Base-by-base conservation (phyloP, 179 eudicot genomes). In the Beta macrorhiza region DNA sequence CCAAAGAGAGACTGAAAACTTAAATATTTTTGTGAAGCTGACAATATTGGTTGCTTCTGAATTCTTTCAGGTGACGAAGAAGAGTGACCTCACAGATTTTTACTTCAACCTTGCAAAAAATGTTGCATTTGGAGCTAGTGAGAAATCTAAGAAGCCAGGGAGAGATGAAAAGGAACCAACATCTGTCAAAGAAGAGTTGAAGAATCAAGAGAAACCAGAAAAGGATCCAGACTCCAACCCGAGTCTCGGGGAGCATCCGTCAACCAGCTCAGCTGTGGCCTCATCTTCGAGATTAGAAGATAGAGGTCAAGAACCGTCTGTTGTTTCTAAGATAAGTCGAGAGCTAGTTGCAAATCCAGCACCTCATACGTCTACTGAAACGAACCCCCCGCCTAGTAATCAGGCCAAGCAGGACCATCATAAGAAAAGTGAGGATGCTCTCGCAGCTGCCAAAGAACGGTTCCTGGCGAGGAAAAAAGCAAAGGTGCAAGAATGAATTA, bases 361-460 rank as follows among this genome's bases (percentile, higher is more conserved):
- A 44, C 63, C 85, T 70, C 76, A 82, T 25, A 52, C 84, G 58
- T 57, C 90, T 15, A 25, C 56, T 3, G 78, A 76, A 73, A 82
- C 78, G 19, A 84, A 77, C 25, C 72, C 81, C 29, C 72, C 74
- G 20, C 68, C 76, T 17, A 69, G 45, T 45, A 88, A 87, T 57
- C 88, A 87, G 75, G 85, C 84, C 7, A 87, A 80, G 78, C 81
- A 12, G 47, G 92, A 91, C 84, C 92, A 91, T 85, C 91, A 91
- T 72, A 91, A 90, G 82, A 91, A 89, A 83, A 85, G 65, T 63
- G 85, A 83, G 82, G 94, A 92, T 77, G 89, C 92, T 51, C 70
- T 95, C 32, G 92, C 95, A 51, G 97, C 97, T 5, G 98, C 97
- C 4, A 92, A 89, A 88, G 97, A 86, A 84, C 91, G 97, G 8